These are phyloP conservation scores for Pisolithus thermaeus DNA, from an alignment of 1,284 basidiomycete genomes.

Conservation along the genomic window DNA sequence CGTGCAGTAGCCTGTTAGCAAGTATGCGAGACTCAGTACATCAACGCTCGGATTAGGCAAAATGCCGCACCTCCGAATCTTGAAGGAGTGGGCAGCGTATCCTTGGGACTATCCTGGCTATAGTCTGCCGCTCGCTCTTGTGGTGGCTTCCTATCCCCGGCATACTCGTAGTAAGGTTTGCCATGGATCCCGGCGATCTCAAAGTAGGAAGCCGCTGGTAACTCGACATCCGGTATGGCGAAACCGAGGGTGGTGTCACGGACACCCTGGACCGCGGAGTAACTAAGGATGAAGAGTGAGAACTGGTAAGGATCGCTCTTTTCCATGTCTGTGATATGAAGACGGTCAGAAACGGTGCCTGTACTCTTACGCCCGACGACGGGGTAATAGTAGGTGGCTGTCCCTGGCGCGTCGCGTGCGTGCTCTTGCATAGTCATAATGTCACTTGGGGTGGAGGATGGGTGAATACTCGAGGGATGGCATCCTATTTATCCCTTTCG, in stretches of 20 bases:
- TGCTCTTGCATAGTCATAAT: no score
- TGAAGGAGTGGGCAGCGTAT: conserved; percentile 17
- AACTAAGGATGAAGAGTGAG: conserved; percentile 70
- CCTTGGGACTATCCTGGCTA: conserved; percentile 16
- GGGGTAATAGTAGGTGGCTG: conserved; percentile 12
- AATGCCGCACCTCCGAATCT: conserved; percentile 18
- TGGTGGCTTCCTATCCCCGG: conserved; percentile 14
- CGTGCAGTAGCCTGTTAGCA: conserved; percentile 21
- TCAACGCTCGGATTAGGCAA: background rate
- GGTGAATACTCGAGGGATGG: no score
- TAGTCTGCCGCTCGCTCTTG: conserved; percentile 13
- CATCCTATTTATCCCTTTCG: no score
- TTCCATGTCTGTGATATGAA: conserved; percentile 16
- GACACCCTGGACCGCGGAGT: conserved; percentile 74
- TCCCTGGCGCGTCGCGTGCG: no score
- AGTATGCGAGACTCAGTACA: background rate
- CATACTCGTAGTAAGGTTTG: conserved; percentile 19
- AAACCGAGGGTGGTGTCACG: conserved; percentile 1
- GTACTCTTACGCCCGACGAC: conserved; percentile 12
- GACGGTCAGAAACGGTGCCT: conserved; percentile 12
- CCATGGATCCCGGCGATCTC: conserved; percentile 20
- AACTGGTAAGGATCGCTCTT: conserved; percentile 45
- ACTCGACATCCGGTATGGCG: conserved; percentile 10
- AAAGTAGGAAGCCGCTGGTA: conserved; percentile 11
- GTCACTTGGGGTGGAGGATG: no score